These are phyloP conservation scores for Cercospora zeae-maydis DNA, from an alignment of 2,329 filamentous ascomycete genomes.

Conservation along the genomic window DNA sequence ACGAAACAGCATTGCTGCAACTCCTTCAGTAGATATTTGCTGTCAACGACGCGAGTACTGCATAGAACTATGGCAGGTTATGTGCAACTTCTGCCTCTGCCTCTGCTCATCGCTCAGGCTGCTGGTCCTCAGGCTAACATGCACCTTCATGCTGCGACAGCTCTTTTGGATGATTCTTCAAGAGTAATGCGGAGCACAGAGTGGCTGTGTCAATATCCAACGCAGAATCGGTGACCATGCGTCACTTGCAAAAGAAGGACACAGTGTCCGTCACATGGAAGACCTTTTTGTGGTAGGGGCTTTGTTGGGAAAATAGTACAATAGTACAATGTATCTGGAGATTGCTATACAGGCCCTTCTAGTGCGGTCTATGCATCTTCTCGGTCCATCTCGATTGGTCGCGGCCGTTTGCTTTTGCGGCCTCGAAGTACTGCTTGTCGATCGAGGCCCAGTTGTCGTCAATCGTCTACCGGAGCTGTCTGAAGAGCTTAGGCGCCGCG, in stretches of 20 bases:
- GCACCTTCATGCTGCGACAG: no score
- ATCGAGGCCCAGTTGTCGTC: slow-evolving; percentile 1
- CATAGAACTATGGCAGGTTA: background rate
- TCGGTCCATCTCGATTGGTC: slow-evolving; percentile 3
- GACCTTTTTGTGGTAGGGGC: background rate
- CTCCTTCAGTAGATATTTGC: background rate
- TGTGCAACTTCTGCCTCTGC: no score
- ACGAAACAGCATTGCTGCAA: background rate
- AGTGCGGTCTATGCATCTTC: slow-evolving; percentile 3
- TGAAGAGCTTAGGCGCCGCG: slow-evolving; percentile 94
- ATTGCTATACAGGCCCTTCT: slow-evolving; percentile 36
- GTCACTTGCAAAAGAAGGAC: no score
- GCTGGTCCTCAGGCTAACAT: no score
- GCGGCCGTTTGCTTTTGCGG: background rate
- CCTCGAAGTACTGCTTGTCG: background rate
- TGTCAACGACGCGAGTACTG: background rate
- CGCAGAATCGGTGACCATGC: background rate
- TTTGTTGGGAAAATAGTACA: slow-evolving; percentile 8
- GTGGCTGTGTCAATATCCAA: no score
- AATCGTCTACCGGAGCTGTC: slow-evolving; percentile 71
- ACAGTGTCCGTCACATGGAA: background rate
- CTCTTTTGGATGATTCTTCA: no score
- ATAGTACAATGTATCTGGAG: slow-evolving; percentile 37
- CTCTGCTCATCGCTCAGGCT: no score
- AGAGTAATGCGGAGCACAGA: no score